A percentile compares a stretch with the other conserved stretches of the same genome.
Evolutionary conservation across 306 rosid species (phyloP).

Genomic region (Biancaea sappan): DNA sequence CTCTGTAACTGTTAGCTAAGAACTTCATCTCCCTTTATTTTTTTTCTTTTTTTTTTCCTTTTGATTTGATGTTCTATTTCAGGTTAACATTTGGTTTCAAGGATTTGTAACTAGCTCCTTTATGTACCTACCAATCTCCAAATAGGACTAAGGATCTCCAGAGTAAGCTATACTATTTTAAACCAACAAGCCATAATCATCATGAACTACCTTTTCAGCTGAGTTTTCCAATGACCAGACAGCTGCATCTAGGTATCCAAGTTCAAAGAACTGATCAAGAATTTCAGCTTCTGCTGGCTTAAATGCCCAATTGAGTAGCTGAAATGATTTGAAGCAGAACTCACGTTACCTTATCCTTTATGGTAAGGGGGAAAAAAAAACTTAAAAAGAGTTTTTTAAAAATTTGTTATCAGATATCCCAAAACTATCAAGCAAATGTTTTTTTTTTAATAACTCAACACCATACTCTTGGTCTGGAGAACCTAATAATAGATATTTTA

Average conservation of each 20-base stretch:
- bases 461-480: not conserved
- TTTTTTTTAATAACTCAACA: not conserved
- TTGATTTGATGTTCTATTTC: conserved; percentile 23
- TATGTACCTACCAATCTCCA: conserved; percentile 26
- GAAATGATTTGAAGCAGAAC: conserved; percentile 33
- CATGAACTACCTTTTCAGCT: conserved; percentile 58
- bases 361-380: not conserved
- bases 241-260: conserved; percentile 85
- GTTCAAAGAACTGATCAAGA: conserved; percentile 78
- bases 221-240: conserved; percentile 89
- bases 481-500: not conserved
- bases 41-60: not conserved
- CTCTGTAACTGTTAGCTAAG: not conserved
- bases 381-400: not conserved
- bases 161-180: conserved; percentile 35
- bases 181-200: conserved; percentile 39
- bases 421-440: no score
- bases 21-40: not conserved
- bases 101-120: not conserved
- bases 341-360: not conserved
- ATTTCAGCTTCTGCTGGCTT: conserved; percentile 81
- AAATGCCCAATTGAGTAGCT: conserved; percentile 59
- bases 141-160: not conserved
- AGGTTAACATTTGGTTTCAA: conserved; percentile 33
- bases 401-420: not conserved